A percentile compares a stretch with the other conserved stretches of the same genome.
phyloP scores from a whole-genome alignment of 1,284 basidiomycete genomes.

The Apiotrichum sp. region DNA sequence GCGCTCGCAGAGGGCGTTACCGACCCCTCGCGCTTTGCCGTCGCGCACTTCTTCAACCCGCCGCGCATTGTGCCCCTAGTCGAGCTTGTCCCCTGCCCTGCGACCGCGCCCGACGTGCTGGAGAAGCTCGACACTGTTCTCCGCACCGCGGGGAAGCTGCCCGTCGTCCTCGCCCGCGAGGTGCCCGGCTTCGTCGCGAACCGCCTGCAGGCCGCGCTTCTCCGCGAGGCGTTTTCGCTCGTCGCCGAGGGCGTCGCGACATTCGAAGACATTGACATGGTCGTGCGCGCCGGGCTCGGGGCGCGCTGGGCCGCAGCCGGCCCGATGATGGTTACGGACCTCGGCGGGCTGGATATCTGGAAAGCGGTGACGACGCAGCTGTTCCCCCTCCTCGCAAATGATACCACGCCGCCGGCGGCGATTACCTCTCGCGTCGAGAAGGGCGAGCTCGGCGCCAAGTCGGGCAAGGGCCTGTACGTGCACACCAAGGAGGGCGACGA shows the following conservation, averaged over 20 bases:
- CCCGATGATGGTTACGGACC: slow-evolving; percentile 12
- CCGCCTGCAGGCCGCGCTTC: slow-evolving; percentile 13
- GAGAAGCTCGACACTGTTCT: slow-evolving; percentile 1
- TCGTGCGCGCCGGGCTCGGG: slow-evolving; percentile 9
- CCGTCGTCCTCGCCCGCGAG: slow-evolving; percentile 6
- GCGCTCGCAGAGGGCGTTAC: not conserved
- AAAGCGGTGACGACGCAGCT: slow-evolving; percentile 10
- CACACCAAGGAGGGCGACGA: slow-evolving; percentile 5
- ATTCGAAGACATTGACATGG: slow-evolving; percentile 9
- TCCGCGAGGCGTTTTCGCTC: slow-evolving; percentile 10
- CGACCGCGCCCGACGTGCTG: not conserved
- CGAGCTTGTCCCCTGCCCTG: slow-evolving; percentile 3
- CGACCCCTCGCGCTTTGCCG: slow-evolving; percentile 6
- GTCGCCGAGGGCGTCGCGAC: slow-evolving; percentile 11
- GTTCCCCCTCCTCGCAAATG: slow-evolving; percentile 6
- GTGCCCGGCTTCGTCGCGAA: slow-evolving; percentile 16
- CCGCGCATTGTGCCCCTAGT: slow-evolving; percentile 11
- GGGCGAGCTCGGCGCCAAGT: slow-evolving; percentile 10
- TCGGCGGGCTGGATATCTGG: slow-evolving; percentile 13
- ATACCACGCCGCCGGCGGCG: not conserved
- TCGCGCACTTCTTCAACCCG: slow-evolving; percentile 16
- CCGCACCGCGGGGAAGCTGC: slow-evolving; percentile 6
- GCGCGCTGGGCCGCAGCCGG: slow-evolving; percentile 12
- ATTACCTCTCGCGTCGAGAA: slow-evolving; percentile 1
- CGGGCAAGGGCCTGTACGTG: slow-evolving; percentile 7